Evolutionary conservation across 2,329 filamentous ascomycete genomes (phyloP), one percentile per base, ranked within the genome.

Genomic region (Didymella keratinophila): DNA sequence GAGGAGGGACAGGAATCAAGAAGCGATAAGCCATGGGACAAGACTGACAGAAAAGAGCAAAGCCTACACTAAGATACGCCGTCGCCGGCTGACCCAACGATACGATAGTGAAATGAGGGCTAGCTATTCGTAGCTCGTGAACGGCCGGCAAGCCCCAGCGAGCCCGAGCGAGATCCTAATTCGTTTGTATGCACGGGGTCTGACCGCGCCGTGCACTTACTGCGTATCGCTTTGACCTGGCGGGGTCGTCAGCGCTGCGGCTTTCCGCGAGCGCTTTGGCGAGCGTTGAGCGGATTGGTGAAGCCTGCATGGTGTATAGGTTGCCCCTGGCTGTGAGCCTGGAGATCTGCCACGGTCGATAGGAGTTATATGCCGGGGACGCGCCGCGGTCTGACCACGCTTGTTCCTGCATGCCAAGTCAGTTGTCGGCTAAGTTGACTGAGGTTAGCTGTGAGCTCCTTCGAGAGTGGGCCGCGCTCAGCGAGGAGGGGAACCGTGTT

Each of bases 191-290:
- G n/a, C n/a, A n/a, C 39, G 42, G 59, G 43, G 62, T 54, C 49
- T 57, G 49, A 18, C 51, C 34, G 56, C 53, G 52, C 59, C 51
- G 52, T 61, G 57, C 60, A 52, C 66, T 63, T 70, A n/a, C n/a
- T n/a, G n/a, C n/a, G n/a, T n/a, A 65, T 64, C 66, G 32, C 45
- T 47, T 53, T 47, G 37, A 48, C 56, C 53, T 34, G 50, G 25
- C 8, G 37, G 37, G 52, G 30, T 50, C 46, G 52, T 42, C 44
- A 56, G 52, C 50, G 47, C 52, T 60, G 53, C 53, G 46, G 52
- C 68, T 64, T 64, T 52, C 63, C 57, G 18, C 27, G 48, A 61
- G n/a, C n/a, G n/a, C n/a, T n/a, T n/a, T n/a, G n/a, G n/a, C n/a
- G n/a, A n/a, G n/a, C n/a, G n/a, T n/a, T n/a, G n/a, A n/a, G 44